Percentiles rank a stretch among this genome's conserved stretches.
Evolutionary conservation across 2,329 filamentous ascomycete species (phyloP).

Genomic region (Alternaria tenuissima): DNA sequence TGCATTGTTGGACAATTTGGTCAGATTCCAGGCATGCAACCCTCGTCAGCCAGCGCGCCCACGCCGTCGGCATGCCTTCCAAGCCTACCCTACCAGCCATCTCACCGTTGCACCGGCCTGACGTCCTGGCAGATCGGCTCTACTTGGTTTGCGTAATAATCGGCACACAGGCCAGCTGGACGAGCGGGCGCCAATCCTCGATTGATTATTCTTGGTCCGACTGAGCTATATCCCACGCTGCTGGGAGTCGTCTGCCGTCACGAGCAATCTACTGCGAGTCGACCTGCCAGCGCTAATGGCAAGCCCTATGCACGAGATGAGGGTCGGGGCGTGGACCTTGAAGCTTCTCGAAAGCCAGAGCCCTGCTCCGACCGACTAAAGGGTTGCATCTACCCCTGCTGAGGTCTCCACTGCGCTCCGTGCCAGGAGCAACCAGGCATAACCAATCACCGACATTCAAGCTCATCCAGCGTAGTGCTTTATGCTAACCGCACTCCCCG

Average conservation of each 20-base stretch:
- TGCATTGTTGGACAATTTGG: constrained; percentile 14
- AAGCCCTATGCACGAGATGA: constrained; percentile 20
- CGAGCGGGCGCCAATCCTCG: constrained; percentile 27
- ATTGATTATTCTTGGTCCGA: constrained; percentile 31
- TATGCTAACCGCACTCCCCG: constrained; percentile 44
- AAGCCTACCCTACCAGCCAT: constrained; percentile 15
- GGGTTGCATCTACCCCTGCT: constrained; percentile 38
- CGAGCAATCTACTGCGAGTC: not conserved
- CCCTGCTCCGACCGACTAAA: constrained; percentile 31
- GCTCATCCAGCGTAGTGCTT: constrained; percentile 35
- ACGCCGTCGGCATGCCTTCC: not conserved
- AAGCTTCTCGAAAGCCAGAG: constrained; percentile 15
- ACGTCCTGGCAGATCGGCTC: constrained; percentile 27
- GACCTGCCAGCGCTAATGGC: constrained; percentile 3
- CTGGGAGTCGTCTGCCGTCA: constrained; percentile 23
- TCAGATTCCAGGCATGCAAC: constrained; percentile 9
- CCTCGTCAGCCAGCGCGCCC: constrained; percentile 8
- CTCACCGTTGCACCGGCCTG: constrained; percentile 21
- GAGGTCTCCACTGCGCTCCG: constrained; percentile 34
- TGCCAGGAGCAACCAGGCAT: constrained; percentile 24
- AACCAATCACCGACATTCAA: constrained; percentile 38
- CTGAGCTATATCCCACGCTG: constrained; percentile 30
- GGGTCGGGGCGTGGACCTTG: constrained; percentile 11
- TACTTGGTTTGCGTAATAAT: constrained; percentile 19
- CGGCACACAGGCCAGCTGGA: constrained; percentile 34